phyloP scores from a whole-genome alignment of 2,329 filamentous ascomycete species.

The Xylariaceae sp. region DNA sequence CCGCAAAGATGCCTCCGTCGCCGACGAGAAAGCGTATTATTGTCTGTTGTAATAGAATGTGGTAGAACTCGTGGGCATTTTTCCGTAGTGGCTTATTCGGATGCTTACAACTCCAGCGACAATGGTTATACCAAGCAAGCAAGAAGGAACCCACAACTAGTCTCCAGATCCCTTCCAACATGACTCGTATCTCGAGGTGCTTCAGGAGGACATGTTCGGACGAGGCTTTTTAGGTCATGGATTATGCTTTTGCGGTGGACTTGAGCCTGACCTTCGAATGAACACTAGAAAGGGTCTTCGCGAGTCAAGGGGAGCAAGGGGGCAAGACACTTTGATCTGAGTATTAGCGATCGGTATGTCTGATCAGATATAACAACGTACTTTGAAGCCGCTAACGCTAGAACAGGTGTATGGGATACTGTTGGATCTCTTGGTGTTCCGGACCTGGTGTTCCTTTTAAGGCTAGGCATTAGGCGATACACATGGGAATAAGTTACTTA shows the following conservation, averaged over 20 bases:
- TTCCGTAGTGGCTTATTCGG: neutral
- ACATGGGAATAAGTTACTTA: slow-evolving; percentile 54
- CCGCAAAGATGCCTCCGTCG: slow-evolving; percentile 11
- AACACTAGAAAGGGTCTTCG: slow-evolving; percentile 44
- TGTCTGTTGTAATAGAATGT: slow-evolving; percentile 61
- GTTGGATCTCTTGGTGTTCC: slow-evolving; percentile 53
- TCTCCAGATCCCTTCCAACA: slow-evolving; percentile 63
- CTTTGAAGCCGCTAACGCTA: slow-evolving; percentile 21
- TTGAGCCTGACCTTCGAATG: slow-evolving; percentile 10
- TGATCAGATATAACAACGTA: neutral
- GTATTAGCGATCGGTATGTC: slow-evolving; percentile 52
- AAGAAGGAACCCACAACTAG: slow-evolving; percentile 47
- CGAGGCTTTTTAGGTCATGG: slow-evolving; percentile 55
- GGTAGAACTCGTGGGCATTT: slow-evolving; percentile 54
- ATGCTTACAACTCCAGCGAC: slow-evolving; percentile 44
- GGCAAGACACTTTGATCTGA: slow-evolving; percentile 52
- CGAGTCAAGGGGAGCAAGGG: slow-evolving; percentile 49
- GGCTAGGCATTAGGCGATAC: slow-evolving; percentile 52
- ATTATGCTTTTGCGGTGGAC: slow-evolving; percentile 43
- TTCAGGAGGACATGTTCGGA: slow-evolving; percentile 59
- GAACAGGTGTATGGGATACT: slow-evolving; percentile 57
- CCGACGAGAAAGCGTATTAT: slow-evolving; percentile 54
- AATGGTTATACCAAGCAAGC: slow-evolving; percentile 53
- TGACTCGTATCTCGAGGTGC: slow-evolving; percentile 65
- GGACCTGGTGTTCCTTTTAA: slow-evolving; percentile 45